Percentiles rank a stretch among this genome's conserved stretches.
phyloP scores from a whole-genome alignment of 129 eudicot genomes.

The Centella asiatica region DNA sequence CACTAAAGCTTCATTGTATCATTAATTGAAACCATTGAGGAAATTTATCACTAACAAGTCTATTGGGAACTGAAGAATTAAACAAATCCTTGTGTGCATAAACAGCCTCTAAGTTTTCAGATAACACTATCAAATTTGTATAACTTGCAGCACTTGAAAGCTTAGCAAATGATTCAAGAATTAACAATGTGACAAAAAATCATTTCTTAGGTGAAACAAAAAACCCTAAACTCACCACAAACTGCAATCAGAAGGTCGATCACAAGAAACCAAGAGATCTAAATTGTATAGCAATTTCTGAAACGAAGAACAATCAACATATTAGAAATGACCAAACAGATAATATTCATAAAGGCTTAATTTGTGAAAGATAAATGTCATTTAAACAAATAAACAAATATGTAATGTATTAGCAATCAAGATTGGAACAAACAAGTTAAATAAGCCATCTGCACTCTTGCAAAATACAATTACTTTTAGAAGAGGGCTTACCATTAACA shows the following conservation, averaged over 20 bases:
- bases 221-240: constrained; percentile 57
- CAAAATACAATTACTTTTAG: neutral
- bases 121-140: too few species aligned
- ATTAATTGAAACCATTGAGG: neutral
- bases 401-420: neutral
- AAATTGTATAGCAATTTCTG: constrained; percentile 66
- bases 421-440: neutral
- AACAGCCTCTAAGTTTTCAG: neutral
- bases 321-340: neutral
- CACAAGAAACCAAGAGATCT: constrained; percentile 73
- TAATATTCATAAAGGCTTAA: neutral
- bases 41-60: neutral
- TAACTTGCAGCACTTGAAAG: neutral
- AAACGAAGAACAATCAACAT: constrained; percentile 10
- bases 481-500: constrained; percentile 67
- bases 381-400: constrained; percentile 1
- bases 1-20: neutral
- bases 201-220: neutral
- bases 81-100: neutral
- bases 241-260: constrained; percentile 51
- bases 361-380: neutral
- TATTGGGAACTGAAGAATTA: neutral
- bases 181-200: neutral
- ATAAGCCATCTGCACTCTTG: neutral
- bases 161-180: neutral